Base-by-base conservation (phyloP, 2,329 filamentous ascomycete genomes). In the Epichloe festucae region DNA sequence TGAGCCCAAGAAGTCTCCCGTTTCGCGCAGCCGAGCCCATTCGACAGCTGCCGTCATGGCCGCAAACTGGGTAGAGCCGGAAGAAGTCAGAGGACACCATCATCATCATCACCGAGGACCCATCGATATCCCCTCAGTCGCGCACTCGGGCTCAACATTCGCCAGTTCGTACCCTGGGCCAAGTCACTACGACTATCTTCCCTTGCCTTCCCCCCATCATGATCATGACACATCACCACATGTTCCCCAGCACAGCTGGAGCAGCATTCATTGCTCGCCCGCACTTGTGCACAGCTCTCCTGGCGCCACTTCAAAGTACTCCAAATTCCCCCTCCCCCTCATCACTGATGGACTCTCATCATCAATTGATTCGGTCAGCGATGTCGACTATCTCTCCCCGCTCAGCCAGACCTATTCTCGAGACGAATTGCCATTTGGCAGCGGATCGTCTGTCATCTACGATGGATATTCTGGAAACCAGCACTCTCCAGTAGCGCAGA, bases 321-420 rank as follows among this genome's bases (percentile, higher is more conserved):
- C 70, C 56, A 71, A 73, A 57, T 66, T 74, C 55, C 63, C 70
- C 42, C 62, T 72, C 54, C 67, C 74, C 55, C 71, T 75, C 47
- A 66, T 76, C 55, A 68, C 67, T 48, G 75, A 77, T 34, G 69
- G 72, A 45, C 67, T 80, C 34, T 76, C 76, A 1, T 73, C 75
- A 0, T 77, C 77, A 0, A 70, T 79, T 52, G 79, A 82, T 56
- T 76, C 79, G 2, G 70, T 83, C 51, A 81, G 77, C 61, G 79
- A 83, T 27, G 73, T 77, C 53, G 79, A 82, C 59, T 83, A 82
- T 59, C 66, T 80, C 59, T 83, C 80, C 3, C 79, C 80, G 8
- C 70, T 82, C 56, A 74, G 72, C 62, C 78, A 80, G 55, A 67
- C 66, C 55, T 81, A 69, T 74, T 74, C 55, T 66, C 77, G 76